A percentile compares a stretch with the other conserved stretches of the same genome.
Conservation (phyloP, 2,329 filamentous ascomycete genomes). For the Pestalotiopsis fici region DNA sequence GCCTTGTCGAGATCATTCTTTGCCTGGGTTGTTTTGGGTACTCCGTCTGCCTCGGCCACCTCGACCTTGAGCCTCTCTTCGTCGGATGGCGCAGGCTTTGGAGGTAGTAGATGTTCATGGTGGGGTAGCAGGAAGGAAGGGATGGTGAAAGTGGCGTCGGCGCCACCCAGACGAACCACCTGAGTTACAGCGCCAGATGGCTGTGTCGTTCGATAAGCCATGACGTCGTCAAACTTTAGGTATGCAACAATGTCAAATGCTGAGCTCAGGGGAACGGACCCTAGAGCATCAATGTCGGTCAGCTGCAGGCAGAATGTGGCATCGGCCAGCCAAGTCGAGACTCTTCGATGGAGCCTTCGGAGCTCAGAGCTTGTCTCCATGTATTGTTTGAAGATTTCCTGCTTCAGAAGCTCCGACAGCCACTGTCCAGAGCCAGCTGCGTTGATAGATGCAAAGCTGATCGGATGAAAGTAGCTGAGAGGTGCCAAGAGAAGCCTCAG, state of each 20-base stretch:
- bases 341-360: constrained; percentile 42
- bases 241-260: constrained; percentile 46
- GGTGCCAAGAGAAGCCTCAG: constrained; percentile 47
- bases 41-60: constrained; percentile 41
- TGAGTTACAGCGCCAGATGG: constrained; percentile 43
- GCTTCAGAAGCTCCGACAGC: constrained; percentile 45
- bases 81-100: constrained; percentile 33
- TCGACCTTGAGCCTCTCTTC: constrained; percentile 36
- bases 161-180: constrained; percentile 50
- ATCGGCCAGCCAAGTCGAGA: constrained; percentile 50
- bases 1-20: constrained; percentile 38
- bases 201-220: constrained; percentile 48
- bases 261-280: constrained; percentile 48
- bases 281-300: constrained; percentile 41
- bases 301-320: constrained; percentile 54
- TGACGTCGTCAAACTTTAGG: constrained; percentile 46
- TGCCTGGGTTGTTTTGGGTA: constrained; percentile 41
- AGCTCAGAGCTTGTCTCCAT: constrained; percentile 42
- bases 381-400: constrained; percentile 51
- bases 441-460: constrained; percentile 49
- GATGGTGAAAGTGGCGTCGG: constrained; percentile 47
- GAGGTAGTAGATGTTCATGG: constrained; percentile 53
- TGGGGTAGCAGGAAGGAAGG: constrained; percentile 53
- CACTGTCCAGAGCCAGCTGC: constrained; percentile 51
- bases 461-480: constrained; percentile 52